A percentile compares a stretch with the other conserved stretches of the same genome.
These are phyloP conservation scores for Neotropicomus parvogracilis DNA, from an alignment of 1,284 basidiomycete species.

Conservation along the genomic window DNA sequence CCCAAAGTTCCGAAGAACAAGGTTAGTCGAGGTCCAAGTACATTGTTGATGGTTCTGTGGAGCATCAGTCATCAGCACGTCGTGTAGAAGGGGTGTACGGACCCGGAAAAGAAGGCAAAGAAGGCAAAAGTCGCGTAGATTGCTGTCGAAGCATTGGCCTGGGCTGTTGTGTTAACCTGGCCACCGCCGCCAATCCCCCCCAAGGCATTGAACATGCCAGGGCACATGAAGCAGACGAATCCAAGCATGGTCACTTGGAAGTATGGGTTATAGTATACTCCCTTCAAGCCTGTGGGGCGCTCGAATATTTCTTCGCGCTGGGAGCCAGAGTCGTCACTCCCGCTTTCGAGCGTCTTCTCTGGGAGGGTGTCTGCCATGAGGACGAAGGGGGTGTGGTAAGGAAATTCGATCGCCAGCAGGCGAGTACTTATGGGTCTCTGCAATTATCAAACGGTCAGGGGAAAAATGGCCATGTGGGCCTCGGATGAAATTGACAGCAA, in stretches of 20 bases:
- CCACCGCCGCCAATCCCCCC: constrained; percentile 68
- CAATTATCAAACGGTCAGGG: constrained; percentile 2
- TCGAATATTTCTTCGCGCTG: constrained; percentile 23
- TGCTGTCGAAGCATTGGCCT: constrained; percentile 63
- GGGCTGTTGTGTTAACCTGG: constrained; percentile 55
- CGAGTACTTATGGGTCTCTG: constrained; percentile 17
- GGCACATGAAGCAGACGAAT: constrained; percentile 43
- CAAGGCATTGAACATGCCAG: constrained; percentile 33
- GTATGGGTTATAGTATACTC: constrained; percentile 37
- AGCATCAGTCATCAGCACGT: background rate
- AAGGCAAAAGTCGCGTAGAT: constrained; percentile 68
- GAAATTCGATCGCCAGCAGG: background rate
- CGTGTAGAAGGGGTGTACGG: constrained; percentile 11
- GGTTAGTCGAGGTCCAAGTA: constrained; percentile 68
- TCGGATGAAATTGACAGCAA: constrained; percentile 10
- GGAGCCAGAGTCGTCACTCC: constrained; percentile 25
- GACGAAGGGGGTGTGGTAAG: background rate
- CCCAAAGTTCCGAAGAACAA: constrained; percentile 69
- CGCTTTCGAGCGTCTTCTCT: constrained; percentile 22
- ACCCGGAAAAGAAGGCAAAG: constrained; percentile 43
- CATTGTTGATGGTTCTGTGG: constrained; percentile 68
- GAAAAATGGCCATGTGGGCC: constrained; percentile 14
- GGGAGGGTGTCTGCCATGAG: constrained; percentile 18
- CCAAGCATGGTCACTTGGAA: constrained; percentile 40
- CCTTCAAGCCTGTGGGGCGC: constrained; percentile 31